These are phyloP conservation scores for Astragalus membranaceus DNA, from an alignment of 306 rosid species.

Conservation along the genomic window DNA sequence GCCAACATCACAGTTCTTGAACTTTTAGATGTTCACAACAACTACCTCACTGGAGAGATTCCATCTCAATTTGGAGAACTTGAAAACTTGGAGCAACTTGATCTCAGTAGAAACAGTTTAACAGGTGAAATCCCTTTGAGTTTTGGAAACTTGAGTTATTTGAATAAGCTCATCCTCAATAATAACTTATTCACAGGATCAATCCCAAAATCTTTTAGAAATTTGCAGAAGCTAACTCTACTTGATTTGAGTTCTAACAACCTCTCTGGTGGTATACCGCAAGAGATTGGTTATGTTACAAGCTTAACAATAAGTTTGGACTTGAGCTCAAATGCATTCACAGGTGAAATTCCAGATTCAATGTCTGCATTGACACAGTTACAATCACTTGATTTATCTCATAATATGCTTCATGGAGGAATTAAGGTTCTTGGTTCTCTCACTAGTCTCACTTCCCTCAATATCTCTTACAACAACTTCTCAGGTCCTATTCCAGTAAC, in stretches of 20 bases:
- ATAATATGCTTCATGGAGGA: slow-evolving; percentile 58
- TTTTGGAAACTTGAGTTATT: slow-evolving; percentile 82
- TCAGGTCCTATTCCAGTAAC: slow-evolving; percentile 90
- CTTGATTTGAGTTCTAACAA: slow-evolving; percentile 84
- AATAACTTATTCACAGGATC: slow-evolving; percentile 69
- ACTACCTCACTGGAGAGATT: slow-evolving; percentile 67
- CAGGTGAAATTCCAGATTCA: slow-evolving; percentile 76
- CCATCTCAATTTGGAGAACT: slow-evolving; percentile 70
- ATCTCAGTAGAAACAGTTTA: slow-evolving; percentile 83
- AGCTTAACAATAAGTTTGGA: slow-evolving; percentile 91
- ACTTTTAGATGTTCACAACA: slow-evolving; percentile 78
- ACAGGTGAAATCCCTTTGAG: slow-evolving; percentile 71
- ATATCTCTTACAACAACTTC: slow-evolving; percentile 82
- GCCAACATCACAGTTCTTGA: slow-evolving; percentile 88
- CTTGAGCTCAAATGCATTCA: slow-evolving; percentile 65
- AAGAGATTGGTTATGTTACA: slow-evolving; percentile 68
- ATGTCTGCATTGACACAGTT: slow-evolving; percentile 63
- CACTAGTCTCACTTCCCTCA: slow-evolving; percentile 73
- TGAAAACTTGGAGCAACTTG: slow-evolving; percentile 90
- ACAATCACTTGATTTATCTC: slow-evolving; percentile 86
- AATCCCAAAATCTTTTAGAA: slow-evolving; percentile 63
- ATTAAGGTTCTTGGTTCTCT: slow-evolving; percentile 69
- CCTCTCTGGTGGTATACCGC: slow-evolving; percentile 69
- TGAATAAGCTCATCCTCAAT: slow-evolving; percentile 86
- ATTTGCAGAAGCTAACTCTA: slow-evolving; percentile 73